Base-by-base conservation (phyloP, 805 yeast species). In the Nakazawaea peltata region DNA sequence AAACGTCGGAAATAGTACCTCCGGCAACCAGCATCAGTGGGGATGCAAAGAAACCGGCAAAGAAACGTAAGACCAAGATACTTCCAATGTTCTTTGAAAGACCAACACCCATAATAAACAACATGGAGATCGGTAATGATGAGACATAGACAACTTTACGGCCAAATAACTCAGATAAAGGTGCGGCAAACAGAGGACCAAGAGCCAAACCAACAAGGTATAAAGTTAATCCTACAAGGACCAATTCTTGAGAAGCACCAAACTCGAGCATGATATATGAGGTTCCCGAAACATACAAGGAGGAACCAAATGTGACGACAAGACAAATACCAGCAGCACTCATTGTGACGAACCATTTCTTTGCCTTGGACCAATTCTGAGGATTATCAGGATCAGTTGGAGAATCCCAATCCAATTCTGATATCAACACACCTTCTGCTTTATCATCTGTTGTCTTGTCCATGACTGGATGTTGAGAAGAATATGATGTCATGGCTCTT, bases 1-100 rank as follows among this genome's bases (percentile, higher is more conserved):
- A 86, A 32, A 85, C 57, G 57, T 86, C 95, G 36, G 78, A 62
- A 42, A 86, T 74, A 4, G 92, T 77, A 43, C 95, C 96, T 35
- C 88, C 86, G 10, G 86, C 90, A 44, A 83, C 74, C 8, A 94
- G 79, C 59, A 86, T 65, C 2, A 88, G 86, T 3, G 92, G 94
- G 2, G 88, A 77, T 1, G 92, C 85, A 32, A 79, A 68, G 19
- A 79, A 65, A 1, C 94, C 94, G 15, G 81, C 64, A 47, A 86
- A 72, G 49, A 82, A 81, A 46, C 95, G 61, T 30, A 83, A 62
- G 4, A 86, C 77, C 32, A 85, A 58, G 19, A 82, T 64, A 9
- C 71, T 63, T 39, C 74, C 63, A 44, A 82, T 77, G 44, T 80
- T 74, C 25, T 65, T 57, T 1, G 84, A 66, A 39, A 78, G 59